A percentile compares a stretch with the other conserved stretches of the same genome.
phyloP scores from a whole-genome alignment of 257 asterid species.

The Vinca minor region DNA sequence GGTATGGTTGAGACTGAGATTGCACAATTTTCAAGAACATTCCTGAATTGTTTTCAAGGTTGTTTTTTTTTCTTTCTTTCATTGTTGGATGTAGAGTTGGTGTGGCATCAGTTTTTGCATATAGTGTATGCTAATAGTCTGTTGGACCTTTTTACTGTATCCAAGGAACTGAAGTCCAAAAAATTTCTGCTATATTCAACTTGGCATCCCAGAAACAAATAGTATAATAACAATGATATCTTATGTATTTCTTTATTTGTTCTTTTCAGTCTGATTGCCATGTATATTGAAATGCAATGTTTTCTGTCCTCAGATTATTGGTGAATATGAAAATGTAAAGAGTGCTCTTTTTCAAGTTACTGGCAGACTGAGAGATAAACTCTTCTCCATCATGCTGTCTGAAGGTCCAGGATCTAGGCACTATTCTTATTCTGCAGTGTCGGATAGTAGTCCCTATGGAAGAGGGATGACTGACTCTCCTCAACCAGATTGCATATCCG shows the following conservation, averaged over 20 bases:
- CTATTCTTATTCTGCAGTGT: slow-evolving; percentile 12
- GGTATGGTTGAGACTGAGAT: neutral
- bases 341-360: slow-evolving; percentile 47
- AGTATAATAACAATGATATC: neutral
- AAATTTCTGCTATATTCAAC: neutral
- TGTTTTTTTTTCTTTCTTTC: too few relatives aligned
- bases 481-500: slow-evolving; percentile 17
- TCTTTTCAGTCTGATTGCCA: neutral
- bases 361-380: slow-evolving; percentile 40
- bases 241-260: neutral
- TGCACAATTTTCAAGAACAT: neutral
- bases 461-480: slow-evolving; percentile 15
- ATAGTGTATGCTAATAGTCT: neutral
- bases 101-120: neutral
- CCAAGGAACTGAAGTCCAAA: neutral
- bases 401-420: slow-evolving; percentile 20
- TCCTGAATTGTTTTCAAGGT: neutral
- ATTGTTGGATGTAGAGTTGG: neutral
- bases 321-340: slow-evolving; percentile 45
- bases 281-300: neutral
- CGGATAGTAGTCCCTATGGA: slow-evolving; percentile 19
- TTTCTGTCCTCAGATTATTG: slow-evolving; percentile 33
- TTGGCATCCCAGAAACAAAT: neutral
- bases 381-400: slow-evolving; percentile 27
- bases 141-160: neutral